phyloP scores from a whole-genome alignment of 768 basidiomycete species.

The Dacryopinax primogenitus region DNA sequence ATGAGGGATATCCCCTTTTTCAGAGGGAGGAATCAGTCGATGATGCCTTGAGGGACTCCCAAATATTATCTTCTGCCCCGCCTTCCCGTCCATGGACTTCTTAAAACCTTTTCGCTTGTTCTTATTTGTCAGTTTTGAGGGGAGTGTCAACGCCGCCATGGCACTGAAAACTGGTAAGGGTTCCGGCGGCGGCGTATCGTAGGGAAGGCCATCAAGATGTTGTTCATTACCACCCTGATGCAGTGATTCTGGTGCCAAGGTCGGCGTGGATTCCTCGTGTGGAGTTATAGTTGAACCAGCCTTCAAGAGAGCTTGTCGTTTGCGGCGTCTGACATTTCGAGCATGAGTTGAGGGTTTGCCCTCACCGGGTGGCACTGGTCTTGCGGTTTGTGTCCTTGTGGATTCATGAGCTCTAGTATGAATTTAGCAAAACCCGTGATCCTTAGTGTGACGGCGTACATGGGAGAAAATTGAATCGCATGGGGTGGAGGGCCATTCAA shows the following conservation, averaged over 20 bases:
- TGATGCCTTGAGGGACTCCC: constrained; percentile 20
- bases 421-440: too few species aligned
- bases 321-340: constrained; percentile 45
- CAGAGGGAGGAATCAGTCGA: constrained; percentile 50
- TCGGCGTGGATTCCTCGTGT: constrained; percentile 14
- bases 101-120: constrained; percentile 63
- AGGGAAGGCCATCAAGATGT: too few species aligned
- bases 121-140: constrained; percentile 54
- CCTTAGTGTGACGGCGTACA: too few species aligned
- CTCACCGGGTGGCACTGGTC: constrained; percentile 41
- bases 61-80: constrained; percentile 45
- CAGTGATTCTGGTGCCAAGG: constrained; percentile 26
- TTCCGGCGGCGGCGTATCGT: neutral
- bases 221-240: constrained; percentile 35
- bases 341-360: constrained; percentile 46
- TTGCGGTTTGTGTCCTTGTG: neutral
- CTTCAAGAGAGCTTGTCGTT: constrained; percentile 20
- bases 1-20: constrained; percentile 39
- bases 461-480: too few species aligned
- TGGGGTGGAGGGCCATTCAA: too few species aligned
- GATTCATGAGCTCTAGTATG: neutral
- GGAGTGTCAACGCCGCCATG: constrained; percentile 24
- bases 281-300: constrained; percentile 30
- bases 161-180: constrained; percentile 1
- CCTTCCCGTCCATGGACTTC: constrained; percentile 34